These are phyloP conservation scores for Creolimax fragrantissima DNA, from an alignment of 78 protist species.

Conservation along the genomic window DNA sequence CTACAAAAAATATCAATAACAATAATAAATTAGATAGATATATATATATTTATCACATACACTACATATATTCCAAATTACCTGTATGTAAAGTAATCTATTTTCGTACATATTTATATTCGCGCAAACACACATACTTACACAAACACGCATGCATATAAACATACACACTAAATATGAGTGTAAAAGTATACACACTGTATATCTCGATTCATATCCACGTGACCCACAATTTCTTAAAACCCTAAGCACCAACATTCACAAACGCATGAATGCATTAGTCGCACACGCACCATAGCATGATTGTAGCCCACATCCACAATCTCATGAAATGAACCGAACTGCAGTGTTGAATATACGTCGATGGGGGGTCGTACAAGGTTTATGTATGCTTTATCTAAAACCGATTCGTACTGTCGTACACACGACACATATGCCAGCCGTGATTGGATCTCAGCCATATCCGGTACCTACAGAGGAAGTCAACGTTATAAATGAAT, in stretches of 20 bases:
- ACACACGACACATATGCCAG: slow-evolving; percentile 12
- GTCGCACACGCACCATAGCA: neutral
- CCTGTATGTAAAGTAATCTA: no score
- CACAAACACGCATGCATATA: neutral
- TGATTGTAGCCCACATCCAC: neutral
- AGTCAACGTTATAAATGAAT: no score
- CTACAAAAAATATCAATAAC: no score
- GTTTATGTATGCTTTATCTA: neutral
- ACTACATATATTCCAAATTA: no score
- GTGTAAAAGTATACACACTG: neutral
- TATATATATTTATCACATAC: no score
- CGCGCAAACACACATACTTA: neutral
- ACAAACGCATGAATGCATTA: neutral
- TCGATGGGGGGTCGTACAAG: neutral
- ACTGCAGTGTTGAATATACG: neutral
- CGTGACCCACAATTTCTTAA: neutral
- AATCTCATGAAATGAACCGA: neutral
- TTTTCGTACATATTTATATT: neutral
- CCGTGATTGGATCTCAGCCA: slow-evolving; percentile 13
- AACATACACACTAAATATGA: neutral
- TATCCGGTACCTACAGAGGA: neutral
- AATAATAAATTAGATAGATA: no score
- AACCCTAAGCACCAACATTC: neutral
- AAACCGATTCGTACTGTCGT: neutral
- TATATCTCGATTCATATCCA: neutral